A percentile compares a stretch with the other conserved stretches of the same genome.
These are phyloP conservation scores for Xylariaceae sp. DNA, from an alignment of 2,329 filamentous ascomycete genomes.

Conservation along the genomic window DNA sequence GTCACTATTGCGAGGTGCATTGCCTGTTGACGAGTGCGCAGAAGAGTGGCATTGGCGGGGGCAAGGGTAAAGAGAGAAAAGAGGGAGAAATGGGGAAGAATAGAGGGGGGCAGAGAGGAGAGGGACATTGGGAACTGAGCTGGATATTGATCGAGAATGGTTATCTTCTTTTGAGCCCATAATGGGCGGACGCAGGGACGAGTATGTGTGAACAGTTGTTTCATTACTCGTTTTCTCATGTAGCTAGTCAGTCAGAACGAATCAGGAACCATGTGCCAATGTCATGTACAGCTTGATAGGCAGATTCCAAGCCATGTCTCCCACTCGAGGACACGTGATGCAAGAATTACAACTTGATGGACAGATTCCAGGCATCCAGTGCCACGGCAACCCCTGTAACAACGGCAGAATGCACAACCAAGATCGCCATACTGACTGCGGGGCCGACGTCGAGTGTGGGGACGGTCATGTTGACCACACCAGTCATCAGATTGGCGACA, in stretches of 20 bases:
- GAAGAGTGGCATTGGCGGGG: background rate
- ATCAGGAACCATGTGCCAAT: too few relatives aligned
- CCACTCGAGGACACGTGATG: background rate
- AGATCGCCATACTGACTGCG: conserved; percentile 64
- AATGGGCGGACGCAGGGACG: too few relatives aligned
- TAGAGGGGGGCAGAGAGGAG: background rate
- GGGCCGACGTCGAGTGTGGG: conserved; percentile 72
- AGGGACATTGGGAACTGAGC: conserved; percentile 10
- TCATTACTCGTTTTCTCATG: too few relatives aligned
- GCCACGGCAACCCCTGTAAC: conserved; percentile 65
- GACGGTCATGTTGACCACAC: conserved; percentile 80
- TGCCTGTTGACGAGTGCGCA: background rate
- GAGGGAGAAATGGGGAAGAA: background rate
- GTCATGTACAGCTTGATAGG: too few relatives aligned
- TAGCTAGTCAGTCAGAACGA: too few relatives aligned
- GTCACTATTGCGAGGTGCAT: conserved; percentile 5
- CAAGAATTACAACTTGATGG: conserved; percentile 56
- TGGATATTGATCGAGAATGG: conserved; percentile 13
- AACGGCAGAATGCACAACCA: conserved; percentile 67
- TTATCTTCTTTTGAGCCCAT: conserved; percentile 1
- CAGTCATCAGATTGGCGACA: conserved; percentile 83
- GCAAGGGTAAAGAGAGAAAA: background rate
- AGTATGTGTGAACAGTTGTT: too few relatives aligned
- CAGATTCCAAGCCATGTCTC: background rate
- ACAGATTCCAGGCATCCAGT: conserved; percentile 63